phyloP scores from a whole-genome alignment of 2,329 filamentous ascomycete species.

The Tolypocladium tundrense region DNA sequence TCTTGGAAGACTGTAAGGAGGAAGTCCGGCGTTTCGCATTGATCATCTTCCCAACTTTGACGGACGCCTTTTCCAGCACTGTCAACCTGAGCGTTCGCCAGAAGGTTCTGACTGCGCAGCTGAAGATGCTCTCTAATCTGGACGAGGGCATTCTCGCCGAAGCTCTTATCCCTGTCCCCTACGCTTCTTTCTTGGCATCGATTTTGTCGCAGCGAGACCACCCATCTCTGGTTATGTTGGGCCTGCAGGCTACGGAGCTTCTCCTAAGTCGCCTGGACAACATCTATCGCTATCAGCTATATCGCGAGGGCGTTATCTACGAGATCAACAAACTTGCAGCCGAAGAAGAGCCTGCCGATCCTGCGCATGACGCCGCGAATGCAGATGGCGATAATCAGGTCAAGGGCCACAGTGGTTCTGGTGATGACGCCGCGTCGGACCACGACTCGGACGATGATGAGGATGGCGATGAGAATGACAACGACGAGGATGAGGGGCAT shows the following conservation, averaged over 20 bases:
- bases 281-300: conserved; percentile 93
- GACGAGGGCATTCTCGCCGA: conserved; percentile 77
- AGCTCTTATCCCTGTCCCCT: conserved; percentile 77
- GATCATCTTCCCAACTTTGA: conserved; percentile 87
- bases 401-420: conserved; percentile 12
- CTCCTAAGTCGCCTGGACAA: conserved; percentile 73
- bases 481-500: conserved; percentile 21
- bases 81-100: conserved; percentile 91
- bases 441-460: conserved; percentile 17
- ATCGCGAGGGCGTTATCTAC: conserved; percentile 88
- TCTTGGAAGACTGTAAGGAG: conserved; percentile 71
- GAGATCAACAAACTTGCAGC: conserved; percentile 76
- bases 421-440: conserved; percentile 14
- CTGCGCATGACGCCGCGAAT: conserved; percentile 1
- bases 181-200: conserved; percentile 88
- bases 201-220: conserved; percentile 96
- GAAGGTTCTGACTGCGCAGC: conserved; percentile 87
- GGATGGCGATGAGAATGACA: conserved; percentile 6
- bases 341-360: conserved; percentile 22
- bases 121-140: conserved; percentile 97
- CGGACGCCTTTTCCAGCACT: conserved; percentile 94
- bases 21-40: conserved; percentile 87
- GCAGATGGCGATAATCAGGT: conserved; percentile 8
- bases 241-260: conserved; percentile 81
- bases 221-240: conserved; percentile 72